These are phyloP conservation scores for Ogataea siamensis DNA, from an alignment of 805 yeast species.

Conservation along the genomic window DNA sequence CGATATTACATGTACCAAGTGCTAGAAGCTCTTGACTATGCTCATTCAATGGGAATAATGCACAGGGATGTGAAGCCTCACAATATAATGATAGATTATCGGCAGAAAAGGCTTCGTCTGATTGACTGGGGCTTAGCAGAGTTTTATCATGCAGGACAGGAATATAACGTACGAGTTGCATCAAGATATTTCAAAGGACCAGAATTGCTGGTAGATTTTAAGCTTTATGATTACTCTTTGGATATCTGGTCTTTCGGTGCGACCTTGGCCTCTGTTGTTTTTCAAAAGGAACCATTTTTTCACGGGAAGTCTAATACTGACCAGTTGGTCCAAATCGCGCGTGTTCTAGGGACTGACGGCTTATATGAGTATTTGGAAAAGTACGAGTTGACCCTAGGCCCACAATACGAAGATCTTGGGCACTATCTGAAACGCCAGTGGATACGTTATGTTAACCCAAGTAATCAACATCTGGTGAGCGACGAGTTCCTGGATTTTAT, in stretches of 20 bases:
- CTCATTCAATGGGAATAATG: conserved; percentile 94
- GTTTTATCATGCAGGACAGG: conserved; percentile 85
- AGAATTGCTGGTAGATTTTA: conserved; percentile 79
- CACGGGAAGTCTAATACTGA: conserved; percentile 89
- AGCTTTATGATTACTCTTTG: conserved; percentile 85
- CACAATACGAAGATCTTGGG: conserved; percentile 76
- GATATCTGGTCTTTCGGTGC: conserved; percentile 96
- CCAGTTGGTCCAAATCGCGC: conserved; percentile 84
- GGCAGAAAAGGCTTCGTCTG: conserved; percentile 63
- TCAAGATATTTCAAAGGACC: conserved; percentile 94
- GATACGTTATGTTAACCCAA: conserved; percentile 68
- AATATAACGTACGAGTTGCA: conserved; percentile 91
- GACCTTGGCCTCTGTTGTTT: conserved; percentile 85
- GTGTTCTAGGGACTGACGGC: conserved; percentile 84
- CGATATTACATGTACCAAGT: conserved; percentile 81
- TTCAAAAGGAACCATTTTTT: conserved; percentile 89
- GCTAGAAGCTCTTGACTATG: conserved; percentile 79
- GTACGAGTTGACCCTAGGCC: conserved; percentile 67
- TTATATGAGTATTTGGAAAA: conserved; percentile 65
- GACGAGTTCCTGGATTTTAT: conserved; percentile 78
- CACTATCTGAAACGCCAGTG: conserved; percentile 83
- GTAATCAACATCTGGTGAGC: conserved; percentile 64
- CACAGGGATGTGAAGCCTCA: conserved; percentile 96
- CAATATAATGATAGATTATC: conserved; percentile 91
- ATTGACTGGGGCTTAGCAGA: conserved; percentile 98